Base-by-base conservation (phyloP, 2,329 filamentous ascomycete genomes). In the Stagonosporopsis vannaccii region DNA sequence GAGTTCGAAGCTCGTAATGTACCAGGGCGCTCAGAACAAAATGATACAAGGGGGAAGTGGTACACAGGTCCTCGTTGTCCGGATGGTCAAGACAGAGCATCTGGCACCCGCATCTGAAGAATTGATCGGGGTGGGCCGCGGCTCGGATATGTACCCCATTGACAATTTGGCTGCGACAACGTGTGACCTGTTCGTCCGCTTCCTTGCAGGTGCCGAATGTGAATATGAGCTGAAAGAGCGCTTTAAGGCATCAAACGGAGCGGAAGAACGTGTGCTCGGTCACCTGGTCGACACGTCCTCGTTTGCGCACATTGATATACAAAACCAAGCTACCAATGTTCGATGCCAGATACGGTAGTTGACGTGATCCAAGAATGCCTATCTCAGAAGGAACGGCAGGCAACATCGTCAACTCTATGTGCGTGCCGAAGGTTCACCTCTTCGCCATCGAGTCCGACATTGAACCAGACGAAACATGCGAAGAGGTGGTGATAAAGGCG, bases 41-140 rank as follows among this genome's bases (percentile, higher is more conserved):
- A 60, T 33, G 59, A 57, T 6, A 30, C 19, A 11, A 49, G 23
- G 19, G 56, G 48, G 35, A 60, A 53, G 48, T 59, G 61, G 61
- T 63, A 60, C n/a, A 59, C 49, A 32, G 52, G 46, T 6, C 59
- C 62, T 33, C 51, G 54, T 42, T 39, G 53, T 3, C 19, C 1
- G 30, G 22, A 15, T 51, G 22, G 25, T n/a, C 36, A 25, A 6
- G 8, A 11, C 1, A 13, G 20, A n/a, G n/a, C n/a, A n/a, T n/a
- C n/a, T n/a, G n/a, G n/a, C n/a, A n/a, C n/a, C 32, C 9, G 7
- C 26, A 28, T 11, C 26, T 28, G 8, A 35, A n/a, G 32, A 15
- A 17, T 1, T 35, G 32, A 11, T 8, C 5, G 13, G 11, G 20
- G 4, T 37, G 3, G 17, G 17, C 19, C 19, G 15, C 17, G 4